These are phyloP conservation scores for Trichophyton mentagrophytes DNA, from an alignment of 2,329 filamentous ascomycete genomes.

Conservation along the genomic window DNA sequence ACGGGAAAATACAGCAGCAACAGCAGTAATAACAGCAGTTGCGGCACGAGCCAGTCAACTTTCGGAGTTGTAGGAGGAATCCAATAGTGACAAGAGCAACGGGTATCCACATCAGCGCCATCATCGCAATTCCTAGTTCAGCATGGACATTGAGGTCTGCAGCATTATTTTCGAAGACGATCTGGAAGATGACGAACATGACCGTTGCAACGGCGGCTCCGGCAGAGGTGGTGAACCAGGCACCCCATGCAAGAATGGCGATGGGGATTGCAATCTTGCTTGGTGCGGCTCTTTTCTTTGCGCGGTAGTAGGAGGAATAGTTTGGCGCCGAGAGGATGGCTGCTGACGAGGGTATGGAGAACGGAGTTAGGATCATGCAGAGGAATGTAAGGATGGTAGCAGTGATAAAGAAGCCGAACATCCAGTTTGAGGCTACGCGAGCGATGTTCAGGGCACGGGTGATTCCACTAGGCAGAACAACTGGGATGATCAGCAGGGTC, in stretches of 20 bases:
- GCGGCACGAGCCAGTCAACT: neutral
- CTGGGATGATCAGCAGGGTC: slow-evolving; percentile 22
- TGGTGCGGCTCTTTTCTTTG: slow-evolving; percentile 19
- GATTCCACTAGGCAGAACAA: slow-evolving; percentile 65
- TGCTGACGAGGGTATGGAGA: slow-evolving; percentile 35
- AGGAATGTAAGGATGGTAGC: slow-evolving; percentile 57
- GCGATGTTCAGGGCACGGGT: slow-evolving; percentile 62
- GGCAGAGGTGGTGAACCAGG: slow-evolving; percentile 54
- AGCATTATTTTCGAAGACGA: slow-evolving; percentile 56
- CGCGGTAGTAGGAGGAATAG: slow-evolving; percentile 6
- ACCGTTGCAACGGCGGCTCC: slow-evolving; percentile 66
- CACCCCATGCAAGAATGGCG: slow-evolving; percentile 53
- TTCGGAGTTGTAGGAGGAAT: slow-evolving; percentile 57
- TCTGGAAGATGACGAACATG: slow-evolving; percentile 70
- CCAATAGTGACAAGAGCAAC: slow-evolving; percentile 53
- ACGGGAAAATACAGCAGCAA: slow-evolving; percentile 1
- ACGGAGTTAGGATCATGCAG: slow-evolving; percentile 53
- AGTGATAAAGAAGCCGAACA: slow-evolving; percentile 79
- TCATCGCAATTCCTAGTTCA: slow-evolving; percentile 58
- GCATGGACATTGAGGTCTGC: slow-evolving; percentile 64
- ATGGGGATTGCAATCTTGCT: slow-evolving; percentile 44
- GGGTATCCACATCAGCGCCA: slow-evolving; percentile 83
- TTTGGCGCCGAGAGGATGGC: slow-evolving; percentile 21
- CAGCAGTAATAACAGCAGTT: neutral
- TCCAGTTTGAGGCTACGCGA: slow-evolving; percentile 61